Percentiles rank a stretch among this genome's conserved stretches.
These are phyloP conservation scores for Trifolium dubium DNA, from an alignment of 306 rosid genomes.

Conservation along the genomic window DNA sequence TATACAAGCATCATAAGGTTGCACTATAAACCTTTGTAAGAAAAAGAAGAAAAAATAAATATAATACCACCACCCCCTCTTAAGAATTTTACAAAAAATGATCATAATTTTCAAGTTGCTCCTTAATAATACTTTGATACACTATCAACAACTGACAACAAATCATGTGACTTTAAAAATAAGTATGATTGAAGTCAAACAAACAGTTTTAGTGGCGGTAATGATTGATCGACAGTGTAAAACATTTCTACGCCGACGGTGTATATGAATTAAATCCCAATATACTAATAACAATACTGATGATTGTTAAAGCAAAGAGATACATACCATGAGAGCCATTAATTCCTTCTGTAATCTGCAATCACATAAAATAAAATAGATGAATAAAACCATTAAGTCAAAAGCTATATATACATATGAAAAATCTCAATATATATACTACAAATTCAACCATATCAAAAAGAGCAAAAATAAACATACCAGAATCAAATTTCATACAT, in stretches of 20 bases:
- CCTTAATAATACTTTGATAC: background rate
- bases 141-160: background rate
- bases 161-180: too few species aligned
- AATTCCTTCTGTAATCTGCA: conserved; percentile 96
- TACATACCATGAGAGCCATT: conserved; percentile 93
- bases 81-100: background rate
- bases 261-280: too few species aligned
- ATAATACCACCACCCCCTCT: background rate
- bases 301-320: background rate
- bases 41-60: too few species aligned
- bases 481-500: conserved; percentile 2
- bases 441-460: conserved; percentile 30
- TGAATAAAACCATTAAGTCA: conserved; percentile 39
- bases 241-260: too few species aligned
- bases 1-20: background rate
- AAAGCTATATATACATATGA: conserved; percentile 17
- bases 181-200: too few species aligned
- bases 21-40: too few species aligned
- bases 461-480: background rate
- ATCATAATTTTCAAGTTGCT: conserved; percentile 28
- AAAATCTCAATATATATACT: conserved; percentile 3
- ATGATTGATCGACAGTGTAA: too few species aligned
- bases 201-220: too few species aligned
- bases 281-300: background rate
- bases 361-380: conserved; percentile 31